Evolutionary conservation across 2,329 filamentous ascomycete genomes (phyloP), one percentile per base, ranked within the genome.

Genomic region (Penicillium sp.): DNA sequence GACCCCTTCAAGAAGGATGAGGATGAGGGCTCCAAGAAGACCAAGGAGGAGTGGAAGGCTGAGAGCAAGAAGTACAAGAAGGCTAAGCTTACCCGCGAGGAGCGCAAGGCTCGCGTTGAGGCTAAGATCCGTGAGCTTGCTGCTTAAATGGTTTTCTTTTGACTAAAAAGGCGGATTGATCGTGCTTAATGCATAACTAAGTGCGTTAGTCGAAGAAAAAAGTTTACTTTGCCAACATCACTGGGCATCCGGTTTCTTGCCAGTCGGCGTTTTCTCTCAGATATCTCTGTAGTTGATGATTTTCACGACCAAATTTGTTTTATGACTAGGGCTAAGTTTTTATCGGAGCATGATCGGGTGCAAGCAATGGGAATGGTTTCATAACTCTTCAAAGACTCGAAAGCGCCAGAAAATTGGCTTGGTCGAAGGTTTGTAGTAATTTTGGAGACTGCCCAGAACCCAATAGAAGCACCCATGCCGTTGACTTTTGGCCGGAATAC

Each of bases 1-100:
- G 92, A 99, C 82, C 95, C 95, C 77, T 96, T 91, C 88, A 96
- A 97, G 91, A 97, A 97, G 90, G 86, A 84, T 72, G 85, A 88
- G 69, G 82, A 85, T 48, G 88, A 86, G 60, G 91, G 80, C 60
- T 83, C 91, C 83, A 93, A 96, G 90, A 98, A 98, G 92, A 86
- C 83, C 86, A 98, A 97, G 90, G 94, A 94, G 69, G 88, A 97
- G 85, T 96, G 91, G 91, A 96, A 96, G 90, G 86, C 86, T 71
- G 93, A 97, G 88, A 93, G 91, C 80, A 88, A 92, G 86, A 97
- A 98, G 89, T 92, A 88, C 91, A 88, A 84, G 81, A 82, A 83
- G 74, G 74, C 76, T 75, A 96, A 96, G 89, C 86, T 93, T 72
- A 89, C 87, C 81, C 90, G 89, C 86, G 93, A 86, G 60, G 84